These are phyloP conservation scores for Arthrocladium fulminans DNA, from an alignment of 2,329 filamentous ascomycete species.

Conservation along the genomic window DNA sequence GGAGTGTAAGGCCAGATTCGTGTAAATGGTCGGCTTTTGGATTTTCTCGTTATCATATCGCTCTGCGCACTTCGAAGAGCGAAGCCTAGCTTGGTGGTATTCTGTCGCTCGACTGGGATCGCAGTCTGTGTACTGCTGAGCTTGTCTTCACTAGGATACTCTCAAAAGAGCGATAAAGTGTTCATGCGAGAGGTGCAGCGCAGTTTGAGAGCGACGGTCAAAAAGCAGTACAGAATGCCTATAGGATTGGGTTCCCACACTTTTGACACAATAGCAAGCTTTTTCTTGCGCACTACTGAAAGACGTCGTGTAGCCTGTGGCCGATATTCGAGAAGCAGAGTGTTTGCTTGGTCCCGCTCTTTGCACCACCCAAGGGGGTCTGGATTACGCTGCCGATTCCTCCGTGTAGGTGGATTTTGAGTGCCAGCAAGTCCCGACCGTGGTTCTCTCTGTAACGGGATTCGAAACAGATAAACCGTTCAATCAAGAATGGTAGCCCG, in stretches of 20 bases:
- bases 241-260: not conserved
- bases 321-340: slow-evolving; percentile 1
- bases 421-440: not conserved
- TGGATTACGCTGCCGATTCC: not conserved
- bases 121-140: not conserved
- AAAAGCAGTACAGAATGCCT: not conserved
- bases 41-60: slow-evolving; percentile 24
- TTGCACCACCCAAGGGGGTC: not conserved
- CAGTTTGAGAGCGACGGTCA: not conserved
- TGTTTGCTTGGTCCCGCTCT: slow-evolving; percentile 1
- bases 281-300: not conserved
- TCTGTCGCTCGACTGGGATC: not conserved
- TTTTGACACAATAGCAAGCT: slow-evolving; percentile 5
- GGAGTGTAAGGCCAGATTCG: slow-evolving; percentile 28
- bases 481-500: not conserved
- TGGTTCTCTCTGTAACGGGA: not conserved
- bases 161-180: not conserved
- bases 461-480: not conserved
- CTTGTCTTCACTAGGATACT: too few relatives aligned
- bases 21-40: slow-evolving; percentile 26
- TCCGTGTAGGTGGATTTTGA: not conserved
- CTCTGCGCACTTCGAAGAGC: slow-evolving; percentile 11
- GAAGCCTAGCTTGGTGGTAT: not conserved
- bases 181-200: not conserved
- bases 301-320: not conserved